These are phyloP conservation scores for Xylaria scruposa DNA, from an alignment of 495 filamentous ascomycete species.

Conservation along the genomic window DNA sequence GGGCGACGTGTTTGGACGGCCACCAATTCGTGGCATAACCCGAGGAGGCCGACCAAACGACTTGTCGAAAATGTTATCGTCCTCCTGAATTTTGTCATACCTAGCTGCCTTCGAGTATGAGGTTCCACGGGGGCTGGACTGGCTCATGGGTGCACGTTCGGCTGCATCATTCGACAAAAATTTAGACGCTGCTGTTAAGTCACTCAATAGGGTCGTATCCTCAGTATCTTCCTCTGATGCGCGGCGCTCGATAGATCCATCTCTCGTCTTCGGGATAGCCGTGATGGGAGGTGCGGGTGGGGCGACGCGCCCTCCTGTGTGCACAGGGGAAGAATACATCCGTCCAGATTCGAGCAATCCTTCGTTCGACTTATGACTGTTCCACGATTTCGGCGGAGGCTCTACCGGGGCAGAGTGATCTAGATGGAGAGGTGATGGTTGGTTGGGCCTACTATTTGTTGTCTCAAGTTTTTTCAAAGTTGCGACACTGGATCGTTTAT, in stretches of 20 bases:
- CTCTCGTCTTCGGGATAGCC: slow-evolving; percentile 54
- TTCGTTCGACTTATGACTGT: slow-evolving; percentile 69
- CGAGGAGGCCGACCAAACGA: slow-evolving; percentile 63
- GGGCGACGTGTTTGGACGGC: slow-evolving; percentile 49
- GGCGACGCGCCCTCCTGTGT: slow-evolving; percentile 19
- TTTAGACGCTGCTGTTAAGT: slow-evolving; percentile 63
- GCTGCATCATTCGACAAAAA: slow-evolving; percentile 43
- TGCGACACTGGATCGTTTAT: slow-evolving; percentile 61
- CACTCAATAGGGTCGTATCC: slow-evolving; percentile 69
- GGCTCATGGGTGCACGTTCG: slow-evolving; percentile 16
- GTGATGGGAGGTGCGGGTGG: slow-evolving; percentile 34
- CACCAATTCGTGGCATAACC: slow-evolving; percentile 52
- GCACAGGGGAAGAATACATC: slow-evolving; percentile 38
- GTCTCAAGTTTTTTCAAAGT: slow-evolving; percentile 48
- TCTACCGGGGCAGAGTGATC: slow-evolving; percentile 63
- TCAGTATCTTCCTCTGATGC: slow-evolving; percentile 67
- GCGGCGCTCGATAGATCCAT: slow-evolving; percentile 52
- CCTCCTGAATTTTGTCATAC: slow-evolving; percentile 45
- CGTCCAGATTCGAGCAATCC: slow-evolving; percentile 59
- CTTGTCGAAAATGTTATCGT: slow-evolving; percentile 57
- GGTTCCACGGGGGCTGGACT: background rate
- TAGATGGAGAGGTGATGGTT: slow-evolving; percentile 64
- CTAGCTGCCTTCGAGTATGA: slow-evolving; percentile 42
- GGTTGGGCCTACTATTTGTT: slow-evolving; percentile 47
- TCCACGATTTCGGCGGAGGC: slow-evolving; percentile 71